These are phyloP conservation scores for Stenogyne calaminthoides DNA, from an alignment of 305 asterid genomes.

Conservation along the genomic window DNA sequence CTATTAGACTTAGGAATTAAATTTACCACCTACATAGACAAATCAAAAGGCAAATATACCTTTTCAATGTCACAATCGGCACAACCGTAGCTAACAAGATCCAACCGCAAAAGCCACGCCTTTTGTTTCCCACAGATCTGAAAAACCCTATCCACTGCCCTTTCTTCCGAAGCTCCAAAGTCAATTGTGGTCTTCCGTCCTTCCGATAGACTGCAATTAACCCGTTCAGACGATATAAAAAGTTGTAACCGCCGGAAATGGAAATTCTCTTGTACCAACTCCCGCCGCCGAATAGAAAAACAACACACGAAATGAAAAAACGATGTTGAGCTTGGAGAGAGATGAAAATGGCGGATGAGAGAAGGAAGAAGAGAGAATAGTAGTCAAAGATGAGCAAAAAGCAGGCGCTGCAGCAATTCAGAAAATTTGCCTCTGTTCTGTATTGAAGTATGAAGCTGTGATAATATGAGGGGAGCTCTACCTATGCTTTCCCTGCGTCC, in stretches of 20 bases:
- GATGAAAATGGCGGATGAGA: constrained; percentile 15
- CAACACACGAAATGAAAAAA: background rate
- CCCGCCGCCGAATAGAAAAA: constrained; percentile 26
- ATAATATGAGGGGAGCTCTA: constrained; percentile 33
- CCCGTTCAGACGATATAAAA: background rate
- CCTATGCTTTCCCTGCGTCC: constrained; percentile 29
- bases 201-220: constrained; percentile 27
- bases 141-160: constrained; percentile 18
- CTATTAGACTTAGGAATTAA: background rate
- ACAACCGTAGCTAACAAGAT: constrained; percentile 73
- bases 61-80: constrained; percentile 84
- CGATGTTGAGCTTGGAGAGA: constrained; percentile 10
- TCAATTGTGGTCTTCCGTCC: constrained; percentile 32
- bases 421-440: constrained; percentile 41
- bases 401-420: constrained; percentile 42
- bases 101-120: constrained; percentile 26
- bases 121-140: constrained; percentile 38
- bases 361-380: constrained; percentile 22
- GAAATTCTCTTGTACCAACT: background rate
- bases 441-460: constrained; percentile 29
- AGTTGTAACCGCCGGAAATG: constrained; percentile 9
- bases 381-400: constrained; percentile 47
- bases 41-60: constrained; percentile 48
- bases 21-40: constrained; percentile 7
- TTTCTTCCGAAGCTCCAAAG: constrained; percentile 19